Conservation (phyloP, 2,329 filamentous ascomycete species). For the Monosporascus ibericus region DNA sequence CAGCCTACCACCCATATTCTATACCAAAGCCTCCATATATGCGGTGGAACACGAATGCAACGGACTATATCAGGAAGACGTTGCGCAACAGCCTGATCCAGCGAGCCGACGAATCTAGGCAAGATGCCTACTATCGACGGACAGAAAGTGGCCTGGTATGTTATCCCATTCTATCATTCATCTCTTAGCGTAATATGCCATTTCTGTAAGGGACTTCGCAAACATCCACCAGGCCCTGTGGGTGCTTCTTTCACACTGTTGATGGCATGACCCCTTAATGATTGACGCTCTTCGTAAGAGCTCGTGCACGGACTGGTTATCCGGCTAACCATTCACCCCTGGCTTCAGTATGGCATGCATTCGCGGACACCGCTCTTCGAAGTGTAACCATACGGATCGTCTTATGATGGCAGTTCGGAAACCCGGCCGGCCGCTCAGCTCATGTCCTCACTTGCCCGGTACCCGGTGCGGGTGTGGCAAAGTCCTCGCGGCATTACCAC, state of each 20-base stretch:
- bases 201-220: neutral
- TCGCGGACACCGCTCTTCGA: conserved; percentile 68
- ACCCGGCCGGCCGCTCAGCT: conserved; percentile 63
- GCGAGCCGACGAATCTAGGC: conserved; percentile 4
- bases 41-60: neutral
- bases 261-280: neutral
- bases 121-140: conserved; percentile 65
- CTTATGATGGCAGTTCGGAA: conserved; percentile 67
- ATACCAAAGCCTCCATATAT: neutral
- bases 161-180: conserved; percentile 9
- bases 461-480: conserved; percentile 56
- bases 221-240: neutral
- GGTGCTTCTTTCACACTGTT: neutral
- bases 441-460: conserved; percentile 60
- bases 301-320: neutral
- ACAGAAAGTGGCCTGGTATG: conserved; percentile 69
- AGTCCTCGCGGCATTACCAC: conserved; percentile 59
- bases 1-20: neutral
- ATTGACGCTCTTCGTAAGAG: conserved; percentile 1
- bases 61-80: neutral
- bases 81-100: conserved; percentile 1
- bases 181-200: neutral
- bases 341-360: conserved; percentile 62
- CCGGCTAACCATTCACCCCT: neutral
- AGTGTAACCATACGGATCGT: conserved; percentile 65